phyloP scores from a whole-genome alignment of 495 filamentous ascomycete genomes.

The Copromyces sp. region DNA sequence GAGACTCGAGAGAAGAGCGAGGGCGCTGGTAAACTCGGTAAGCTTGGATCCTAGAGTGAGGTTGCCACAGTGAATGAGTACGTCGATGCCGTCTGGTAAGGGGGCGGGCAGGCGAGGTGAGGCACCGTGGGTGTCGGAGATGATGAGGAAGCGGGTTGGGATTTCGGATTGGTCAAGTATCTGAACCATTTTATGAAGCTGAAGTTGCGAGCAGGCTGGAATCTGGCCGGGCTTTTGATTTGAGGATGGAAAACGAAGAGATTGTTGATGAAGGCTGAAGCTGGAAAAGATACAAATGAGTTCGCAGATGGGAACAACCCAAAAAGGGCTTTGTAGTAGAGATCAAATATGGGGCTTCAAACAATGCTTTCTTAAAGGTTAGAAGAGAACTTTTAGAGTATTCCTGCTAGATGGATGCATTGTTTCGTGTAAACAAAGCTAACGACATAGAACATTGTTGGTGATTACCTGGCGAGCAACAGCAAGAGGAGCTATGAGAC shows the following conservation, averaged over 20 bases:
- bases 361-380: background rate
- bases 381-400: background rate
- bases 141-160: constrained; percentile 35
- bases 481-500: background rate
- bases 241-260: background rate
- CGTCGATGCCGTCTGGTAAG: constrained; percentile 23
- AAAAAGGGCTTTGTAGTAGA: background rate
- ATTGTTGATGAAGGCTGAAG: background rate
- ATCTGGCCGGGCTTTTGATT: background rate
- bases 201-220: background rate
- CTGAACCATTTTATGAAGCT: background rate
- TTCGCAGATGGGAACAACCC: background rate
- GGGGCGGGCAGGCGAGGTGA: constrained; percentile 10
- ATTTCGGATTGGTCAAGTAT: too few species aligned
- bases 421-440: background rate
- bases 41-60: constrained; percentile 49
- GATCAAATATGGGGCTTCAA: background rate
- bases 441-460: background rate
- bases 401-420: background rate
- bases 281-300: background rate
- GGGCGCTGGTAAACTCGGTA: constrained; percentile 37
- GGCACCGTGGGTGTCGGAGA: constrained; percentile 51
- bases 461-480: background rate
- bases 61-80: constrained; percentile 61
- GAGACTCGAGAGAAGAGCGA: constrained; percentile 41